Evolutionary conservation across 1,139 yeast species (phyloP).

Genomic region (Blastobotrys arbuscula): DNA sequence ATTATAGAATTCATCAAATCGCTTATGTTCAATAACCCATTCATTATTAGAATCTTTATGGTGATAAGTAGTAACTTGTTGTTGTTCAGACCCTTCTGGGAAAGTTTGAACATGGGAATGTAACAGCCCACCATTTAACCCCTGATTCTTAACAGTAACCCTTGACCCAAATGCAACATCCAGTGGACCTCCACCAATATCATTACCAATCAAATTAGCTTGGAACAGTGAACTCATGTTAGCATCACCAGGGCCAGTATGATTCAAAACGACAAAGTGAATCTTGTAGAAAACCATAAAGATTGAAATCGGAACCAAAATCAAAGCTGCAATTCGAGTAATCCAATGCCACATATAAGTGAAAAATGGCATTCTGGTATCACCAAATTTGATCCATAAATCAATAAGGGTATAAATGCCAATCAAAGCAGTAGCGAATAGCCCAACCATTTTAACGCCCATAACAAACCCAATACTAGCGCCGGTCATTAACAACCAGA

Average conservation of each 20-base stretch:
- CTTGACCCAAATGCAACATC: slow-evolving; percentile 77
- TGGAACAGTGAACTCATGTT: slow-evolving; percentile 96
- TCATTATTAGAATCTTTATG: slow-evolving; percentile 90
- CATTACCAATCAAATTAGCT: slow-evolving; percentile 80
- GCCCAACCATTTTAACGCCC: slow-evolving; percentile 92
- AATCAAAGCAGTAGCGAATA: slow-evolving; percentile 74
- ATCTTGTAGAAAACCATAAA: slow-evolving; percentile 69
- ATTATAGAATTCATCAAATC: slow-evolving; percentile 51
- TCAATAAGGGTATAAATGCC: slow-evolving; percentile 84
- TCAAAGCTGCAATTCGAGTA: slow-evolving; percentile 58
- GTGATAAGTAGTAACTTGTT: slow-evolving; percentile 90
- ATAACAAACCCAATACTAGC: slow-evolving; percentile 79
- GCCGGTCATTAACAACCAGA: slow-evolving; percentile 78
- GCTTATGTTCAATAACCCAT: slow-evolving; percentile 77
- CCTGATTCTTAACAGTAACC: slow-evolving; percentile 82
- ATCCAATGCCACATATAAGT: slow-evolving; percentile 65
- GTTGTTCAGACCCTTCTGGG: slow-evolving; percentile 95
- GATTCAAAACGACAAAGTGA: slow-evolving; percentile 69
- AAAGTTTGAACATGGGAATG: slow-evolving; percentile 92
- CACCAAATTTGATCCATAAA: slow-evolving; percentile 58
- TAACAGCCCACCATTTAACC: slow-evolving; percentile 83
- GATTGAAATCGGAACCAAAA: slow-evolving; percentile 65
- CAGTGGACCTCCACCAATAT: slow-evolving; percentile 81
- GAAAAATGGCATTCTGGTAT: slow-evolving; percentile 38
- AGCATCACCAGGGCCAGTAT: slow-evolving; percentile 94